Evolutionary conservation across 495 filamentous ascomycete genomes (phyloP), one percentile per base, ranked within the genome.

Genomic region (Apiosordaria backusii): DNA sequence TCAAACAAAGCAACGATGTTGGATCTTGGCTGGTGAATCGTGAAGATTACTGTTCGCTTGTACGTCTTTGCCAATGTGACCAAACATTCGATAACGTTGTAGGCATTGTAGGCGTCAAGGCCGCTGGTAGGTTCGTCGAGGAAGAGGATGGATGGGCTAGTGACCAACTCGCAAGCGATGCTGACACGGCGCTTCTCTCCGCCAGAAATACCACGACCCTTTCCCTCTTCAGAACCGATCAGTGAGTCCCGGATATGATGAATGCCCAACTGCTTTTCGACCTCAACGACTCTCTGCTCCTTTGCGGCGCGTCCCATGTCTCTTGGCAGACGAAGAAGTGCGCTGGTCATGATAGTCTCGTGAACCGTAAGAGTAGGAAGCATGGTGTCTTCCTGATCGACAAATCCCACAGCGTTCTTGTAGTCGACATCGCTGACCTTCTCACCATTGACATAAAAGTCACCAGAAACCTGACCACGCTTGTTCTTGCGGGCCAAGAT

Each of bases 1-100:
- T 99, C 96, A 71, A 99, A 99, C 29, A 99, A 84, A n/a, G 95
- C 95, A 27, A 98, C 95, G 70, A 99, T 99, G 71, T 99, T 99
- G n/a, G 95, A 98, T 65, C 96, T 85, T n/a, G 95, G 95, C 69
- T 99, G 95, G 77, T 99, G 95, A 68, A 99, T 99, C 4, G 95
- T 99, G 81, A 99, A 97, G 64, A 99, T 90, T 65, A 99, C 91
- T 0, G 95, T 99, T 57, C 95, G 86, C 74, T 96, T 93, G 81
- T 97, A 98, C 27, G 88, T 94, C 81, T 95, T 97, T 19, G 95
- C 95, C 57, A 99, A 78, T 4, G 90, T 97, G 52, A 99, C 95
- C 50, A 99, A 83, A 70, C 94, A 97, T 75, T 99, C 95, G 25
- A 99, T 88, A 6, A 97, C 94, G 63, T 98, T 98, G 81, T 93